These are phyloP conservation scores for Fraxinus angustifolia DNA, from an alignment of 305 asterid species.

Conservation along the genomic window DNA sequence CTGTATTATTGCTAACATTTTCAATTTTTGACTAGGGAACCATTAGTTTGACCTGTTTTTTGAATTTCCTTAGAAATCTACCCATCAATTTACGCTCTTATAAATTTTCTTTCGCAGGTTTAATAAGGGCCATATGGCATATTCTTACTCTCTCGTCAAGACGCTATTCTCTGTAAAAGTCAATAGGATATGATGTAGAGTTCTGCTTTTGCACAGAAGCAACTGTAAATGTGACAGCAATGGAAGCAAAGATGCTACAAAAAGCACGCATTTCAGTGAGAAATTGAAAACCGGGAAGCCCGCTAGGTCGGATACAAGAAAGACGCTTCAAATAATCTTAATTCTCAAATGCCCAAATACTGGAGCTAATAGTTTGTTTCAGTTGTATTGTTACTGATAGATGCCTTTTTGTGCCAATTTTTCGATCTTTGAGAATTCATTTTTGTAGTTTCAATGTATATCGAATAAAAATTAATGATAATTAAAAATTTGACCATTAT, in stretches of 20 bases:
- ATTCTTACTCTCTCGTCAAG: neutral
- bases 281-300: neutral
- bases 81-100: neutral
- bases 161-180: neutral
- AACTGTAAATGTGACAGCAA: neutral
- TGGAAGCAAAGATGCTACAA: conserved; percentile 13
- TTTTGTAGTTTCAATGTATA: neutral
- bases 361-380: neutral
- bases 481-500: neutral
- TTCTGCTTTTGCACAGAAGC: neutral
- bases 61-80: neutral
- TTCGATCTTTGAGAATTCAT: neutral
- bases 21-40: neutral
- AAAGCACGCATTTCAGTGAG: neutral
- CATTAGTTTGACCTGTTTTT: neutral
- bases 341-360: neutral
- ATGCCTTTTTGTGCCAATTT: neutral
- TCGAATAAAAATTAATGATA: neutral
- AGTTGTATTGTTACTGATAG: neutral
- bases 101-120: conserved; percentile 13
- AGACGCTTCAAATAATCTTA: neutral
- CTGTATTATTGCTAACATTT: neutral
- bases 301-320: neutral
- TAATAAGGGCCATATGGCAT: neutral
- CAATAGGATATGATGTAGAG: neutral